phyloP scores from a whole-genome alignment of 2,329 filamentous ascomycete genomes.

The Arthrobotrys iridis region DNA sequence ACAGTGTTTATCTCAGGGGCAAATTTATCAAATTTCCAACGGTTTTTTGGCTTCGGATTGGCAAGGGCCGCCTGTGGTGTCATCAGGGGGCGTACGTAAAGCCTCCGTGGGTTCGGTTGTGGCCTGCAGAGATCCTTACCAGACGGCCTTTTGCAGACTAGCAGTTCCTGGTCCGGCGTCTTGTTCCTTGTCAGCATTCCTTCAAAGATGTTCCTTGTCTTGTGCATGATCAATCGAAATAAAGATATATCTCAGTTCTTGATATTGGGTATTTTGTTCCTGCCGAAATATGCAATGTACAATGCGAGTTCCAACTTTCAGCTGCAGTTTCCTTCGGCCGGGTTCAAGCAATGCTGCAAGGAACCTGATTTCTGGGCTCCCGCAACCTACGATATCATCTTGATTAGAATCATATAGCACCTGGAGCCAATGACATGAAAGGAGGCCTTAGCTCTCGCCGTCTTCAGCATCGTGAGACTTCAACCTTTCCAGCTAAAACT shows the following conservation, averaged over 20 bases:
- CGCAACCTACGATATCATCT: neutral
- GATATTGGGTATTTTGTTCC: slow-evolving; percentile 14
- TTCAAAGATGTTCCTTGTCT: slow-evolving; percentile 40
- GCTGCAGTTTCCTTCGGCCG: slow-evolving; percentile 7
- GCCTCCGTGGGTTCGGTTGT: slow-evolving; percentile 23
- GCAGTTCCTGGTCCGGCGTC: slow-evolving; percentile 14
- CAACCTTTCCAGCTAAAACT: slow-evolving; percentile 41
- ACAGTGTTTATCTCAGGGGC: slow-evolving; percentile 40
- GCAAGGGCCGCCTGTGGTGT: slow-evolving; percentile 27
- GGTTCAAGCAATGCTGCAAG: slow-evolving; percentile 24
- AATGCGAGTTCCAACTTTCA: slow-evolving; percentile 10
- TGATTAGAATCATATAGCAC: slow-evolving; percentile 10
- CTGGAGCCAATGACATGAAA: neutral
- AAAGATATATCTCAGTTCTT: slow-evolving; percentile 23
- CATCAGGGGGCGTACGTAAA: slow-evolving; percentile 27
- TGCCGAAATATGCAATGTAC: slow-evolving; percentile 19
- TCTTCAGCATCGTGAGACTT: slow-evolving; percentile 7
- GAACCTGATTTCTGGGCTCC: slow-evolving; percentile 25
- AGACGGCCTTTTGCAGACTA: slow-evolving; percentile 29
- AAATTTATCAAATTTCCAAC: slow-evolving; percentile 46
- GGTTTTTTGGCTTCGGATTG: slow-evolving; percentile 23
- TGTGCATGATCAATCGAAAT: slow-evolving; percentile 21
- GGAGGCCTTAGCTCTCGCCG: neutral
- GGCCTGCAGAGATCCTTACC: slow-evolving; percentile 24
- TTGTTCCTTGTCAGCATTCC: neutral